Evolutionary conservation across 495 filamentous ascomycete species (phyloP).

Genomic region (Talaromyces adpressus): DNA sequence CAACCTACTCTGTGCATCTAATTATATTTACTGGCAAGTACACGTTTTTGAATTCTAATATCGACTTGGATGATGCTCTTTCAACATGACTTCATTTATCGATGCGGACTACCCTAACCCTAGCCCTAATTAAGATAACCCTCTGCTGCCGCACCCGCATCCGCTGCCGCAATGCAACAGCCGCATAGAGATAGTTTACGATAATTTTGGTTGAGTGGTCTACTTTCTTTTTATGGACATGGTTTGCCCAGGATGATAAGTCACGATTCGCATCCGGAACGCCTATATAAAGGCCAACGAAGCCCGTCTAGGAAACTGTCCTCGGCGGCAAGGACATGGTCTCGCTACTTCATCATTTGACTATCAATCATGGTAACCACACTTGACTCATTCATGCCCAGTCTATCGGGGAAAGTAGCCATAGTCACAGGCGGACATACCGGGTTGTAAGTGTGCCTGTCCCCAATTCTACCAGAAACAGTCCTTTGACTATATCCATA

Average conservation of each 20-base stretch:
- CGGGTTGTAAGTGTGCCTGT: background rate
- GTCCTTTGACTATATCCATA: background rate
- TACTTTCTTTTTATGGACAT: too few species aligned
- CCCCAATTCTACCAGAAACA: background rate
- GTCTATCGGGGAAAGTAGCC: background rate
- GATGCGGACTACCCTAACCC: background rate
- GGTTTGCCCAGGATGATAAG: too few species aligned
- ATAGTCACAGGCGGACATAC: background rate
- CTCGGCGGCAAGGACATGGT: background rate
- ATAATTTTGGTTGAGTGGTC: background rate
- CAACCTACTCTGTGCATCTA: too few species aligned
- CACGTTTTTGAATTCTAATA: background rate
- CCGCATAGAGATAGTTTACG: background rate
- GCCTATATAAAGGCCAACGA: too few species aligned
- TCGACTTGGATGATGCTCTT: background rate
- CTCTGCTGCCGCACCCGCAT: background rate
- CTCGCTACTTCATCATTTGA: background rate
- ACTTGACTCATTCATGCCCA: background rate
- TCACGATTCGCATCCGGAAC: too few species aligned
- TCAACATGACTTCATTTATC: background rate
- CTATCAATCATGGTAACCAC: background rate
- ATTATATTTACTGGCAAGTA: too few species aligned
- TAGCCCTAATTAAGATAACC: background rate
- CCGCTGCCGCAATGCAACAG: background rate
- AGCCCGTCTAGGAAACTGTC: background rate